Base-by-base conservation (phyloP, 2,329 filamentous ascomycete genomes). In the Pyricularia sp. region DNA sequence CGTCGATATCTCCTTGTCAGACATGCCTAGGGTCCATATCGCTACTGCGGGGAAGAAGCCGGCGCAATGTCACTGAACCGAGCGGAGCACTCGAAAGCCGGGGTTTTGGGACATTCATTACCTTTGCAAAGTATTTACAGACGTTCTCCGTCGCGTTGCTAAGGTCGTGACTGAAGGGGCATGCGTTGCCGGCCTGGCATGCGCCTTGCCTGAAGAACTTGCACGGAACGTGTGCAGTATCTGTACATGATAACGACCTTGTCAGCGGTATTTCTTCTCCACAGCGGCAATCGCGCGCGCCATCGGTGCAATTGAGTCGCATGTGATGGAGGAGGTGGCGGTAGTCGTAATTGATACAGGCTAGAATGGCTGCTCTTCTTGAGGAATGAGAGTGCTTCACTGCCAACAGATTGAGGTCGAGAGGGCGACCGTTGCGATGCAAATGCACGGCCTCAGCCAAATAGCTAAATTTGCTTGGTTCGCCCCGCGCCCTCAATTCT, bases 41-140 rank as follows among this genome's bases (percentile, higher is more conserved):
- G 42, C 42, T 50, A n/a, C 14, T 50, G 42, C 42, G 42, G 42
- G 42, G 42, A 50, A 50, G 42, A 6, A 50, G 42, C 42, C 20
- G 42, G 42, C 42, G 20, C 42, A 50, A 20, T 50, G 42, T n/a
- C 42, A 50, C 20, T 7, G 17, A 50, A 50, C 42, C 42, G 17
- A 61, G 25, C 12, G 58, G 5, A 26, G 23, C n/a, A 5, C 25
- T 26, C 23, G 23, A 26, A 26, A n/a, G 12, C n/a, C n/a, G 58
- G n/a, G 23, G 3, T 61, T 61, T 12, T 7, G 58, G 23, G n/a
- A 12, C 9, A 26, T 5, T 26, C 23, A 14, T 58, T 26, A 97
- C 93, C 90, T 98, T 99, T 77, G 94, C 92, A 79, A 98, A 99
- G 82, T 98, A 99, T 81, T 98, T 99, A 89, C 95, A 99, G 72